Evolutionary conservation across 73 alveolate genomes (phyloP).

Genomic region (Strombidium stylifer): DNA sequence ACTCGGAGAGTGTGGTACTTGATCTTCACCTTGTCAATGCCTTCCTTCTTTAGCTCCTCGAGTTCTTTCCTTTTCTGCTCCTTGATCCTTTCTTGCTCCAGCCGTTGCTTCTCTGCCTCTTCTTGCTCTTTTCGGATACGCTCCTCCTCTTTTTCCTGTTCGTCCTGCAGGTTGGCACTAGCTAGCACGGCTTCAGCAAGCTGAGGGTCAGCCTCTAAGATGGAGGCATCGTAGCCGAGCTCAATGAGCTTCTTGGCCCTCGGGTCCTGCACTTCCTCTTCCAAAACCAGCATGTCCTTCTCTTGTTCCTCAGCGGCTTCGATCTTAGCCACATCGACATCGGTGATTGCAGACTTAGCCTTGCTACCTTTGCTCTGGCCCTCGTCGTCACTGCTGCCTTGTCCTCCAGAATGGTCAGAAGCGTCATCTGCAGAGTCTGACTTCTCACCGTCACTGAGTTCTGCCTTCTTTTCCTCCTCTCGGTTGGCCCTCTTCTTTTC

Average conservation of each 20-base stretch:
- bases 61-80: constrained; percentile 11
- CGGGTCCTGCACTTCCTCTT: not conserved
- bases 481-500: constrained; percentile 8
- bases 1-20: constrained; percentile 10
- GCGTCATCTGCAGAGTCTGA: constrained; percentile 5
- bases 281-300: not conserved
- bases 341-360: too few species aligned
- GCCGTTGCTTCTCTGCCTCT: constrained; percentile 3
- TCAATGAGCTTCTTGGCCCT: constrained; percentile 18
- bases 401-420: not conserved
- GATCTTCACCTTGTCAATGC: not conserved
- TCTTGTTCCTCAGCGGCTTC: constrained; percentile 5
- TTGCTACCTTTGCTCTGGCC: not conserved
- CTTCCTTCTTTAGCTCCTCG: not conserved
- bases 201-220: constrained; percentile 32
- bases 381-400: not conserved
- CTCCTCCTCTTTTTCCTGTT: not conserved
- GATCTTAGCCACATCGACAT: too few species aligned
- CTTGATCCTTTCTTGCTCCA: constrained; percentile 16
- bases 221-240: constrained; percentile 26
- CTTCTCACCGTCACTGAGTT: constrained; percentile 16
- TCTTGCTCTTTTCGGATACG: constrained; percentile 22
- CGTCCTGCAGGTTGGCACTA: constrained; percentile 21
- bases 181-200: constrained; percentile 22
- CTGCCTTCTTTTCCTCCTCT: constrained; percentile 23